phyloP scores from a whole-genome alignment of 2,329 filamentous ascomycete genomes.

The Xylariales sp. region DNA sequence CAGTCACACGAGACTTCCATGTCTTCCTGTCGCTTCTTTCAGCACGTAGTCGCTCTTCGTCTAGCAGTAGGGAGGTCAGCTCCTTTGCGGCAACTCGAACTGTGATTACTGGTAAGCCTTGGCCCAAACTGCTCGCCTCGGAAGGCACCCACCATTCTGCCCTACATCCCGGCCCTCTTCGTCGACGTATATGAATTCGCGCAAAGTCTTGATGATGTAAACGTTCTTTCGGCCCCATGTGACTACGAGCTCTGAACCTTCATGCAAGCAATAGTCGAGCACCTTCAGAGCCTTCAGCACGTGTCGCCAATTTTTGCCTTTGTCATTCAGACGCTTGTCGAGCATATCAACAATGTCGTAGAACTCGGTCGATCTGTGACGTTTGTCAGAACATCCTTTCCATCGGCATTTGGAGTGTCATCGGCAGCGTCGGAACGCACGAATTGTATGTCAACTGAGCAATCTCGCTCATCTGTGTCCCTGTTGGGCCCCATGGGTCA shows the following conservation, averaged over 20 bases:
- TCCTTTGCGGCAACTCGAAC: constrained; percentile 96
- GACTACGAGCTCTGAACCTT: constrained; percentile 92
- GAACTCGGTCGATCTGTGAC: constrained; percentile 80
- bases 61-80: constrained; percentile 82
- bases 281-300: constrained; percentile 97
- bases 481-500: constrained; percentile 96
- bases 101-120: too few relatives aligned
- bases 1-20: constrained; percentile 95
- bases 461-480: constrained; percentile 98
- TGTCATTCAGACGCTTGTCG: constrained; percentile 96
- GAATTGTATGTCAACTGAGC: constrained; percentile 96
- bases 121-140: too few relatives aligned
- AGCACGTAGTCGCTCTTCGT: constrained; percentile 85
- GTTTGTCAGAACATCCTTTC: too few relatives aligned
- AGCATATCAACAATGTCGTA: constrained; percentile 99
- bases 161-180: constrained; percentile 94
- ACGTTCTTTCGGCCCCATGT: constrained; percentile 98
- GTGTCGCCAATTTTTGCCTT: constrained; percentile 99
- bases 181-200: constrained; percentile 94
- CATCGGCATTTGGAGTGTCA: too few relatives aligned
- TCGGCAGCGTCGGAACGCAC: constrained; percentile 49
- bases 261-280: constrained; percentile 94
- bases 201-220: constrained; percentile 97
- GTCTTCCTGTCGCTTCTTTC: constrained; percentile 88
- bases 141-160: constrained; percentile 80